These are phyloP conservation scores for Apium graveolens DNA, from an alignment of 129 eudicot genomes.

Conservation along the genomic window DNA sequence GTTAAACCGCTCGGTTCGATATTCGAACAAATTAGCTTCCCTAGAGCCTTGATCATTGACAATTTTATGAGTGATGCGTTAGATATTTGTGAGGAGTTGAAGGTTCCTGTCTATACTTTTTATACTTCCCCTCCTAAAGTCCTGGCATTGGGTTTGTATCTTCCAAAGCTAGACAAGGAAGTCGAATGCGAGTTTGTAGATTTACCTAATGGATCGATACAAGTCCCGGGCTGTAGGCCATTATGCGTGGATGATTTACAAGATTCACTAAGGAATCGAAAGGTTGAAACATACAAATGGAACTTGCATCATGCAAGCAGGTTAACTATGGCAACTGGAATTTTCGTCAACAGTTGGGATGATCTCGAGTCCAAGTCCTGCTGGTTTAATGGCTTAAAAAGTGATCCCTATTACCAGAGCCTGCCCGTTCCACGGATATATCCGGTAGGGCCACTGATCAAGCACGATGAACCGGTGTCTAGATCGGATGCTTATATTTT, in stretches of 20 bases:
- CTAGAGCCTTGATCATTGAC: slow-evolving; percentile 34
- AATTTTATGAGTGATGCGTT: slow-evolving; percentile 34
- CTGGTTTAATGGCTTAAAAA: slow-evolving; percentile 15
- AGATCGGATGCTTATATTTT: slow-evolving; percentile 10
- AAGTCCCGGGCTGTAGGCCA: slow-evolving; percentile 40
- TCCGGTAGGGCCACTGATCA: slow-evolving; percentile 43
- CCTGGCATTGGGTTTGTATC: slow-evolving; percentile 29
- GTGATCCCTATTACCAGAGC: slow-evolving; percentile 14
- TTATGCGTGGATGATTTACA: slow-evolving; percentile 24
- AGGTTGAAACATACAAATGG: slow-evolving; percentile 35
- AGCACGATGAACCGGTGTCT: slow-evolving; percentile 3
- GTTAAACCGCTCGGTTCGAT: slow-evolving; percentile 21
- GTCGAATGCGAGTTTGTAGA: slow-evolving; percentile 43
- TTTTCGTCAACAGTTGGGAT: slow-evolving; percentile 41
- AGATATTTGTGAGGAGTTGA: slow-evolving; percentile 22
- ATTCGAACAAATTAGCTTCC: slow-evolving; percentile 9
- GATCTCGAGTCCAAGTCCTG: slow-evolving; percentile 35
- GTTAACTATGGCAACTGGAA: slow-evolving; percentile 27
- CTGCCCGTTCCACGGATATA: slow-evolving; percentile 33
- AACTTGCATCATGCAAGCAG: slow-evolving; percentile 22
- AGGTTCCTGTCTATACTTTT: slow-evolving; percentile 30
- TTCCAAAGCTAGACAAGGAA: slow-evolving; percentile 30
- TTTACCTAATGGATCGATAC: slow-evolving; percentile 18
- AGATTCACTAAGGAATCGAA: slow-evolving; percentile 24
- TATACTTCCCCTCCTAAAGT: slow-evolving; percentile 25